Base-by-base conservation (phyloP, 495 filamentous ascomycete species). In the Lasiosphaeris hirsuta region DNA sequence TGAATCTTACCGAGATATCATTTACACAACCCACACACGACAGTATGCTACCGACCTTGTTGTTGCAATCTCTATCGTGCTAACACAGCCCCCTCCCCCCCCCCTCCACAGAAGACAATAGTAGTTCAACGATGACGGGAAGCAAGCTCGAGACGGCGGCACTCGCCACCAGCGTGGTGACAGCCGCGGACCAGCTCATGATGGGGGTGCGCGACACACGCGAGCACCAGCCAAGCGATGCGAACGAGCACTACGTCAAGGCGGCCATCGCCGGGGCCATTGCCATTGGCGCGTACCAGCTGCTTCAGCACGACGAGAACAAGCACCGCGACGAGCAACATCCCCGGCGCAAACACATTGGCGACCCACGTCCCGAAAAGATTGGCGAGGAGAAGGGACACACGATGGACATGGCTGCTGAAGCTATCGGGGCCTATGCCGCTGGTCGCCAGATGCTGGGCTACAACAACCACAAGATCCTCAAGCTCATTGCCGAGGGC, bases 401-500 rank as follows among this genome's bases (percentile, higher is more conserved):
- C 15, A n/a, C 4, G 6, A 3, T 19, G 7, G 50, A 42, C 37
- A 11, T 53, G 36, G 6, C n/a, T 15, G 15, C 38, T 9, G 50
- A 53, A 38, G 50, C 50, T 5, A 38, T 18, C 4, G 50, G 50
- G 4, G 50, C 50, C 3, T 53, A 53, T 42, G 50, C 50, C 7
- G 37, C 42, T 1, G 50, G 50, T 19, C 2, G 50, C 37, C 50
- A 53, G 50, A 53, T 53, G 50, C 40, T 53, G 50, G 50, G 50
- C 13, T 38, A 53, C 18, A 53, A 53, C 18, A 15, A 53, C 8
- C n/a, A 53, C n/a, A 13, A 13, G 13, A 53, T 53, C 19, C 1
- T 53, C 13, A 53, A 53, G 50, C 14, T 53, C 15, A 42, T 53
- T n/a, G 50, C 50, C 11, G 50, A 53, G 50, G 50, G 50, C 13